Conservation (phyloP, 352 stramenopile species). For the Pythium plurisporium region DNA sequence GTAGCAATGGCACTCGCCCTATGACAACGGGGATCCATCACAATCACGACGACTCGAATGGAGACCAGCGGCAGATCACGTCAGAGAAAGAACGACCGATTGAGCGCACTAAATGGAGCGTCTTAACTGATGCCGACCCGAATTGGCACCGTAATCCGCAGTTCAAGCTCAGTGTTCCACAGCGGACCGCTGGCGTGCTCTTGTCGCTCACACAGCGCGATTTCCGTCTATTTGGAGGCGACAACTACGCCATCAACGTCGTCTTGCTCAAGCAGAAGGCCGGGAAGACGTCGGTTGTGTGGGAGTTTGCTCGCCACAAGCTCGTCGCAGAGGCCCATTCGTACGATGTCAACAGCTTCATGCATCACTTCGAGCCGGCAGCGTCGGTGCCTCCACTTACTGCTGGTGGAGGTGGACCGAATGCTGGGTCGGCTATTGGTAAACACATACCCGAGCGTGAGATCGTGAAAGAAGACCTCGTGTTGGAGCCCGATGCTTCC, state of each 20-base stretch:
- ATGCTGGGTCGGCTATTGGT: not conserved
- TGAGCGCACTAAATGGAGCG: conserved; percentile 59
- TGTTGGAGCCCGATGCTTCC: conserved; percentile 55
- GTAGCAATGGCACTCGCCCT: not conserved
- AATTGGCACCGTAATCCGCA: conserved; percentile 92
- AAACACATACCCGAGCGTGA: conserved; percentile 73
- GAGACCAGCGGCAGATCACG: conserved; percentile 3
- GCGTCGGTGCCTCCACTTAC: conserved; percentile 21
- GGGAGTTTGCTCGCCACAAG: conserved; percentile 63
- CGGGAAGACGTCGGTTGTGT: conserved; percentile 49
- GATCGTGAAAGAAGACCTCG: conserved; percentile 66
- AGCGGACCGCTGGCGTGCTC: conserved; percentile 44
- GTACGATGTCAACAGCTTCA: conserved; percentile 35
- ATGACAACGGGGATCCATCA: conserved; percentile 1
- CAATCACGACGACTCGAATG: not conserved
- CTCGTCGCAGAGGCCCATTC: conserved; percentile 70
- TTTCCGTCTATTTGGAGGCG: conserved; percentile 68
- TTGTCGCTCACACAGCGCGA: conserved; percentile 83
- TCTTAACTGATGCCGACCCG: conserved; percentile 67
- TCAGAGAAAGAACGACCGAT: conserved; percentile 34
- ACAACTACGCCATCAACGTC: conserved; percentile 87
- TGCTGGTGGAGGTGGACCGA: conserved; percentile 12
- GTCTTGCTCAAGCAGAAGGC: conserved; percentile 76
- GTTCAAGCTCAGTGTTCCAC: conserved; percentile 58
- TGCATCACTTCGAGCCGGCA: conserved; percentile 35